Percentiles rank a stretch among this genome's conserved stretches.
Conservation (phyloP, 768 basidiomycete genomes). For the Tylopilus rubrobrunneus region DNA sequence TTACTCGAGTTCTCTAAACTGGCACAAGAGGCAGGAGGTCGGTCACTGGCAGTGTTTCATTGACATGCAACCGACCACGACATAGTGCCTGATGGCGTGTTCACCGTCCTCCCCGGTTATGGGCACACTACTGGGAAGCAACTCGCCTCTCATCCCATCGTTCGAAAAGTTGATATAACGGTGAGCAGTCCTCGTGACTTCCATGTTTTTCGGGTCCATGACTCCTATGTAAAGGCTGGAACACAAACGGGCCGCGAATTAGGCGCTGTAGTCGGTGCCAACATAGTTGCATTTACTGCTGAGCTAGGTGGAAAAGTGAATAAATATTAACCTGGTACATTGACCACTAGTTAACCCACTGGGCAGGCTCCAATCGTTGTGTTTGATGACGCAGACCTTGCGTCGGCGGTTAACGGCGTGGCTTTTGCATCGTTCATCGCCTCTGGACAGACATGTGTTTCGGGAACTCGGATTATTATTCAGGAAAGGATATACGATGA, state of each 20-base stretch:
- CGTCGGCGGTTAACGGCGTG: slow-evolving; percentile 74
- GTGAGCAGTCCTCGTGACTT: slow-evolving; percentile 36
- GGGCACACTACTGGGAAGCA: slow-evolving; percentile 62
- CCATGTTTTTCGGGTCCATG: background rate
- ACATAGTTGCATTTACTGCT: slow-evolving; percentile 73
- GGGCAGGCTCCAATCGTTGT: slow-evolving; percentile 73
- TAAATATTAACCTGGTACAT: background rate
- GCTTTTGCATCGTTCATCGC: slow-evolving; percentile 84
- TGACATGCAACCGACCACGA: background rate
- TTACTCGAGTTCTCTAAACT: slow-evolving; percentile 74
- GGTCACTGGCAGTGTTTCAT: slow-evolving; percentile 12
- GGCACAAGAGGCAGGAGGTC: slow-evolving; percentile 63
- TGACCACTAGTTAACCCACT: slow-evolving; percentile 1
- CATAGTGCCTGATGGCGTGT: slow-evolving; percentile 71
- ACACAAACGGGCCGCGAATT: slow-evolving; percentile 73
- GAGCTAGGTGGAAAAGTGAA: slow-evolving; percentile 82
- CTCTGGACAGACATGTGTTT: slow-evolving; percentile 89
- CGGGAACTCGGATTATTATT: slow-evolving; percentile 78
- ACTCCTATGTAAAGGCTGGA: slow-evolving; percentile 51
- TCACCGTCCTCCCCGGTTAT: slow-evolving; percentile 71
- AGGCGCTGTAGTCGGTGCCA: slow-evolving; percentile 69
- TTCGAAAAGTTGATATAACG: slow-evolving; percentile 83
- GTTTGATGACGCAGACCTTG: slow-evolving; percentile 73
- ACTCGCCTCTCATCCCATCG: slow-evolving; percentile 58
- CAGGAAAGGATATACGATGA: slow-evolving; percentile 65